These are phyloP conservation scores for Margaritispora aquatica DNA, from an alignment of 495 filamentous ascomycete genomes.

Conservation along the genomic window DNA sequence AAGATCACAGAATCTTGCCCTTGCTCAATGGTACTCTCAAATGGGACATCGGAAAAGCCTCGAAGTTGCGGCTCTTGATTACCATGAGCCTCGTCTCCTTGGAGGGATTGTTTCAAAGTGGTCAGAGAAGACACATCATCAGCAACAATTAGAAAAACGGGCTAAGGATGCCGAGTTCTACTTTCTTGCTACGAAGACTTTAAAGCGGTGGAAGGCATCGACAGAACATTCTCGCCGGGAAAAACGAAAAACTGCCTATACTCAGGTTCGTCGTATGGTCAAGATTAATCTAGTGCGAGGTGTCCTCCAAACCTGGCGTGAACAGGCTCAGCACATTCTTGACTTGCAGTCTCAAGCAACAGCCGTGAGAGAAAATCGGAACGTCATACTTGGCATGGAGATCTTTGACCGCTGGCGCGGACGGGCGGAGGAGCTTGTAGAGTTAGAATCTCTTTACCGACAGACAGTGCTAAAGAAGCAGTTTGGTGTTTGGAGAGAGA, in stretches of 20 bases:
- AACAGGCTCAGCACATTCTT: slow-evolving; percentile 31
- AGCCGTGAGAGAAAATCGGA: slow-evolving; percentile 33
- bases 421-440: slow-evolving; percentile 26
- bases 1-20: slow-evolving; percentile 21
- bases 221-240: slow-evolving; percentile 43
- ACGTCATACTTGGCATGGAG: slow-evolving; percentile 32
- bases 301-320: slow-evolving; percentile 40
- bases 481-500: slow-evolving; percentile 41
- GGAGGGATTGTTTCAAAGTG: slow-evolving; percentile 44
- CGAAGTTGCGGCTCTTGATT: slow-evolving; percentile 45
- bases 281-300: slow-evolving; percentile 53
- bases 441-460: slow-evolving; percentile 14
- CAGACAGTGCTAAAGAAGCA: slow-evolving; percentile 34
- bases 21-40: slow-evolving; percentile 39
- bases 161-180: slow-evolving; percentile 53
- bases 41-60: slow-evolving; percentile 37
- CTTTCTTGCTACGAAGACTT: slow-evolving; percentile 43
- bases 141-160: slow-evolving; percentile 44
- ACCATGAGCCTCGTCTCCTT: slow-evolving; percentile 44
- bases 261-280: slow-evolving; percentile 44
- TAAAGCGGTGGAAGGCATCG: slow-evolving; percentile 51
- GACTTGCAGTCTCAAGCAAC: slow-evolving; percentile 39
- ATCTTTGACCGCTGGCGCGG: slow-evolving; percentile 40
- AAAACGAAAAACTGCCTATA: slow-evolving; percentile 55
- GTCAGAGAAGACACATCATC: slow-evolving; percentile 37